Evolutionary conservation across 129 eudicot species (phyloP), one percentile per base, ranked within the genome.

Genomic region (Escallonia herrerae): DNA sequence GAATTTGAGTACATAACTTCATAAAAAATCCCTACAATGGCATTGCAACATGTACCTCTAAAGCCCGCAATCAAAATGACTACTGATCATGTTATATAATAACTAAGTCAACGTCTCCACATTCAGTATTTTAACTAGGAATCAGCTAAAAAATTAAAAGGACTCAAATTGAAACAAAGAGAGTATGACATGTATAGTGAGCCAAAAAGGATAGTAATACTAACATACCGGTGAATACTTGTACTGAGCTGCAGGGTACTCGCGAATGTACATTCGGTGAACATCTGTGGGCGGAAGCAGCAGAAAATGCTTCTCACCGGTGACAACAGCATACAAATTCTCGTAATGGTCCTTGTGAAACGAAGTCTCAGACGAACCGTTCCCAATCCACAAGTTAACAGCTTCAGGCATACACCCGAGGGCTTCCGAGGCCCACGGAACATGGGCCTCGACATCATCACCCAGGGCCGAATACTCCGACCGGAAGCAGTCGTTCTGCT

Each of bases 341-440:
- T 93, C 99, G 48, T 89, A 89, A 74, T 89, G 96, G 64, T 93
- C 99, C 79, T 89, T 93, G 72, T 93, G 99, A 76, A 93, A 93
- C 47, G 86, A 89, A 55, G 95, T 93, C 60, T 81, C 86, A 0
- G 95, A 86, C 9, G 68, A 48, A 0, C 69, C 58, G 57, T 86
- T 89, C 60, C 99, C 96, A 58, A 93, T 78, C 99, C 99, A 93
- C 67, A 93, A 68, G 77, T 93, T 93, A 60, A 93, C 99, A 7
- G 99, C 96, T 57, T 93, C 96, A 3, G 99, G 99, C 2, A 10
- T 15, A 44, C 83, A 68, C 8, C 96, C 96, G 5, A 93, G 54
- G 9, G 96, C 96, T 65, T 83, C 93, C 0, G 71, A 74, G 9
- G 99, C 99, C 99, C 99, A 93, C n/a, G 58, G 40, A 45, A 93